Evolutionary conservation across 306 rosid genomes (phyloP).

Genomic region (Gillenia trifoliata): DNA sequence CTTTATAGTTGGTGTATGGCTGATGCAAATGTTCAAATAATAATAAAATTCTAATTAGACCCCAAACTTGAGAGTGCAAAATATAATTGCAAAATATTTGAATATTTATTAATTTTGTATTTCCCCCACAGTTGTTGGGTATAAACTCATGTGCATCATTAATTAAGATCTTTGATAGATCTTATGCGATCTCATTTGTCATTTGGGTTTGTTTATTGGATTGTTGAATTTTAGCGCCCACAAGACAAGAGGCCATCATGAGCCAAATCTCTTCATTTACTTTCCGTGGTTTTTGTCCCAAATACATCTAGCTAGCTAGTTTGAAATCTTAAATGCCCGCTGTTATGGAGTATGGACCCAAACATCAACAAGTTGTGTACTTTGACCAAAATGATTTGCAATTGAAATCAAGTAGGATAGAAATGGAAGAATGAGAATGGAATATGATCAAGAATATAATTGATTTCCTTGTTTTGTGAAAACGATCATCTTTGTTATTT

Average conservation of each 20-base stretch:
- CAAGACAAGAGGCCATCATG: not conserved
- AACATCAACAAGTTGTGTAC: not conserved
- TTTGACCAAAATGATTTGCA: too few relatives aligned
- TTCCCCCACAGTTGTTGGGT: not conserved
- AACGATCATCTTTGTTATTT: too few relatives aligned
- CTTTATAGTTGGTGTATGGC: too few relatives aligned
- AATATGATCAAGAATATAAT: too few relatives aligned
- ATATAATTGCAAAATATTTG: too few relatives aligned
- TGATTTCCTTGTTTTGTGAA: too few relatives aligned
- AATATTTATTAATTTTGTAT: not conserved
- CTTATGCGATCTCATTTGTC: not conserved
- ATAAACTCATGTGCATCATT: slow-evolving; percentile 1
- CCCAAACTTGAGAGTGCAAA: too few relatives aligned
- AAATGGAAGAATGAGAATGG: too few relatives aligned
- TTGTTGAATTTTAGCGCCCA: not conserved
- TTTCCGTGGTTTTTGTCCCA: not conserved
- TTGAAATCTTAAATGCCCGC: not conserved
- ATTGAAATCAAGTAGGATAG: too few relatives aligned
- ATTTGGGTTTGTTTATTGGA: not conserved
- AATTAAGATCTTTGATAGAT: not conserved
- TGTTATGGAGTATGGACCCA: not conserved
- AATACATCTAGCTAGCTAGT: not conserved
- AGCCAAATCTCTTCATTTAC: not conserved
- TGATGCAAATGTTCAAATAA: too few relatives aligned
- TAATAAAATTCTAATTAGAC: too few relatives aligned